These are phyloP conservation scores for Haplographium delicatum DNA, from an alignment of 495 filamentous ascomycete genomes.

Conservation along the genomic window DNA sequence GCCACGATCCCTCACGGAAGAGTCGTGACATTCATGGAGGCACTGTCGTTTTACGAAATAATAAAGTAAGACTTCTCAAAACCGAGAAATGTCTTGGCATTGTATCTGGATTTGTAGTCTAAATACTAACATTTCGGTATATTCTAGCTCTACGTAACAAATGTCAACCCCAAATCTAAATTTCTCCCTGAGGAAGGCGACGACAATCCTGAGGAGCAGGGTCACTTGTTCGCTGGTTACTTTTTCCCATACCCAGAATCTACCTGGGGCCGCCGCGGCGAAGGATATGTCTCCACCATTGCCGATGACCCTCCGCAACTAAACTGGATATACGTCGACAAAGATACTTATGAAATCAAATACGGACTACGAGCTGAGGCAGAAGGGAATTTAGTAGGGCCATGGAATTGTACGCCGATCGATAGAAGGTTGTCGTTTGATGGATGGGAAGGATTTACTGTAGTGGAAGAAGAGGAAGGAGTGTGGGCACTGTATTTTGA, in stretches of 20 bases:
- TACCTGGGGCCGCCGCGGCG: constrained; percentile 34
- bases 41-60: constrained; percentile 39
- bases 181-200: constrained; percentile 33
- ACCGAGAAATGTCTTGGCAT: no score
- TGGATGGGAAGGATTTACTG: constrained; percentile 47
- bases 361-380: constrained; percentile 44
- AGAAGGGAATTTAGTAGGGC: constrained; percentile 44
- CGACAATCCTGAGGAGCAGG: constrained; percentile 32
- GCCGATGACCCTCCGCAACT: constrained; percentile 55
- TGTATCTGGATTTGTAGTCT: no score
- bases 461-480: constrained; percentile 31
- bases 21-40: constrained; percentile 38
- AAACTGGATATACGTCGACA: constrained; percentile 61
- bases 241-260: constrained; percentile 57
- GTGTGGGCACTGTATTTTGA: constrained; percentile 47
- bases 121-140: background rate
- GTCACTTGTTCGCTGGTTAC: constrained; percentile 54
- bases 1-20: constrained; percentile 36
- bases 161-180: constrained; percentile 23
- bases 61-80: constrained; percentile 30
- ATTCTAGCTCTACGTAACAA: constrained; percentile 20
- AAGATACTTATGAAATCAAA: constrained; percentile 47
- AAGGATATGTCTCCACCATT: constrained; percentile 53
- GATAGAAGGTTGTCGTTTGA: constrained; percentile 50
- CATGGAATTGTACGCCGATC: constrained; percentile 52